phyloP scores from a whole-genome alignment of 345 rosid species.

The Citrus trifoliata region DNA sequence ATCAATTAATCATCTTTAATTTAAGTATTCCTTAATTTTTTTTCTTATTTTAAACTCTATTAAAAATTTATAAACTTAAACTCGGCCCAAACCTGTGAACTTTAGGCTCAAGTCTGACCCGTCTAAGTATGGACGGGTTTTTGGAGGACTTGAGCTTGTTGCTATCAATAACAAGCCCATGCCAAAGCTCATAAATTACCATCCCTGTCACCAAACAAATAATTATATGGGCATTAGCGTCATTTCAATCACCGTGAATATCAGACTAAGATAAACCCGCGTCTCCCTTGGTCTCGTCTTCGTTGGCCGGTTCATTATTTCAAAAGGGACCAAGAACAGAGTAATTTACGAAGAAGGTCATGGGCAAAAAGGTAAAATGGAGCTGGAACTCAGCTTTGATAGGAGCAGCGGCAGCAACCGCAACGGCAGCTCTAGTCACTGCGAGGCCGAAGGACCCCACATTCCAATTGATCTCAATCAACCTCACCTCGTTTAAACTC shows the following conservation, averaged over 20 bases:
- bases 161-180: too few relatives aligned
- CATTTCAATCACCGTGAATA: not conserved
- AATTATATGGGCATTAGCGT: not conserved
- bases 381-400: constrained; percentile 70
- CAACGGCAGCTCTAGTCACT: constrained; percentile 36
- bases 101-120: too few relatives aligned
- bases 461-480: constrained; percentile 73
- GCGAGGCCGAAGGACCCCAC: constrained; percentile 88
- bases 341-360: not conserved
- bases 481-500: constrained; percentile 72
- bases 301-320: not conserved
- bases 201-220: too few relatives aligned
- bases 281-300: not conserved
- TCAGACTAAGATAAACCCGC: too few relatives aligned
- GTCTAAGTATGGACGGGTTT: too few relatives aligned
- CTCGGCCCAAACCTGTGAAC: rapidly evolving
- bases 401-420: constrained; percentile 69
- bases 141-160: too few relatives aligned
- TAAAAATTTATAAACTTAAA: too few relatives aligned
- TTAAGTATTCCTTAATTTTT: too few relatives aligned
- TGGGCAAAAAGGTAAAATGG: constrained; percentile 61
- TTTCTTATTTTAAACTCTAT: too few relatives aligned
- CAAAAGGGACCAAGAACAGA: not conserved
- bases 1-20: too few relatives aligned
- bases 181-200: too few relatives aligned